Evolutionary conservation across 106 monocot genomes (phyloP).

Genomic region (Phalaenopsis equestris): DNA sequence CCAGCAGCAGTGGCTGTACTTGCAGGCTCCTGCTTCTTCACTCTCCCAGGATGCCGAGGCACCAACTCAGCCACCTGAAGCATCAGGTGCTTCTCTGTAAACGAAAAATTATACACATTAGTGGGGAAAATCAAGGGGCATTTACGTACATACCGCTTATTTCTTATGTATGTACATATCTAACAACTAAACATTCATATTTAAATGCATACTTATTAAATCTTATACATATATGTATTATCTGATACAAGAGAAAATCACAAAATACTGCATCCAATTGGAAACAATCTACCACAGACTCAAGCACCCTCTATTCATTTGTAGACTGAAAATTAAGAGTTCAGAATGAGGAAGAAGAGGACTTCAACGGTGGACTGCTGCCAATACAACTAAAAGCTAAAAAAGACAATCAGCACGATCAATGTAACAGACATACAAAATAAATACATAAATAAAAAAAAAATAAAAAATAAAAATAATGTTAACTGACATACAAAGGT

Average conservation of each 20-base stretch:
- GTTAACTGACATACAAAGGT: neutral
- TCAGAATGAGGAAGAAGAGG: neutral
- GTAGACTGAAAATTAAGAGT: no score
- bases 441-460: no score
- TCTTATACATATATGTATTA: no score
- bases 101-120: neutral
- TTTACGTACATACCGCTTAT: no score
- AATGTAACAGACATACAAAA: neutral
- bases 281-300: no score
- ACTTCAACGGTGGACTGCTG: neutral
- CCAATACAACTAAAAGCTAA: neutral
- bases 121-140: neutral
- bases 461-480: no score
- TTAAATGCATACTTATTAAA: no score
- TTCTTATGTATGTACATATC: no score
- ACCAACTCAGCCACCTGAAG: slow-evolving; percentile 9
- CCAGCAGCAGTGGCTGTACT: neutral
- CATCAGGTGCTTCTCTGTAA: slow-evolving; percentile 9
- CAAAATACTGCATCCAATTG: no score
- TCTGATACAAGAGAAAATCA: no score
- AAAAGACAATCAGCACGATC: neutral
- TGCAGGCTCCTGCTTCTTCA: slow-evolving; percentile 5
- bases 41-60: slow-evolving; percentile 8
- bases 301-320: no score
- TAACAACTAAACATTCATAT: no score